phyloP scores from a whole-genome alignment of 2,329 filamentous ascomycete species.

The Phaeosphaeriaceae sp. region DNA sequence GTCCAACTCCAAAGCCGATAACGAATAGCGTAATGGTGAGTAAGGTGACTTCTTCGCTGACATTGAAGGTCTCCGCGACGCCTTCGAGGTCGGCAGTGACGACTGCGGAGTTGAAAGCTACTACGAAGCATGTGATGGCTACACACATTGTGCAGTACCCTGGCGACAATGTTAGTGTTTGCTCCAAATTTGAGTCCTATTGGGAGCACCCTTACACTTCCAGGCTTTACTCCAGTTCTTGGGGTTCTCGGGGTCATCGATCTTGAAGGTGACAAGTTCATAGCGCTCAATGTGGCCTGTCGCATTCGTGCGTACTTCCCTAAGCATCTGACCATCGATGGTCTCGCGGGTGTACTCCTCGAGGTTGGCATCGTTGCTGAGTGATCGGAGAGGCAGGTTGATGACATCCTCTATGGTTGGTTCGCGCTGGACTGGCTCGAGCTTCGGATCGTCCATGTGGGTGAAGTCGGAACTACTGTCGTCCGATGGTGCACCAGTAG shows the following conservation, averaged over 20 bases:
- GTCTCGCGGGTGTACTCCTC: constrained; percentile 73
- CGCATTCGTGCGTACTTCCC: constrained; percentile 61
- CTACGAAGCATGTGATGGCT: constrained; percentile 60
- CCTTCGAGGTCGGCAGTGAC: constrained; percentile 78
- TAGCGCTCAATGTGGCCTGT: constrained; percentile 59
- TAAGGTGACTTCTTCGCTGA: constrained; percentile 75
- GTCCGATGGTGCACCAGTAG: constrained; percentile 8
- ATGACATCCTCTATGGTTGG: constrained; percentile 52
- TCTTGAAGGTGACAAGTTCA: constrained; percentile 73
- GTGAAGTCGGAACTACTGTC: constrained; percentile 24
- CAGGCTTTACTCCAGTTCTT: constrained; percentile 82
- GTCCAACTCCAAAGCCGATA: constrained; percentile 80
- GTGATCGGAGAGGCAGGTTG: constrained; percentile 70
- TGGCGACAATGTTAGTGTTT: neutral
- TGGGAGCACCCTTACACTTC: too few relatives aligned
- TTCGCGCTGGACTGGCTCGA: constrained; percentile 24
- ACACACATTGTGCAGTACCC: constrained; percentile 80
- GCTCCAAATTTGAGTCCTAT: too few relatives aligned
- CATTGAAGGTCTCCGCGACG: constrained; percentile 67
- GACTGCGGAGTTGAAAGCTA: constrained; percentile 68
- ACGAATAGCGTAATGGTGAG: constrained; percentile 79
- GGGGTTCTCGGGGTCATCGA: constrained; percentile 77
- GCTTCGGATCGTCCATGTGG: constrained; percentile 18
- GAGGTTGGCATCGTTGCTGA: constrained; percentile 63
- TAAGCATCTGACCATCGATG: constrained; percentile 64